Percentiles rank a stretch among this genome's conserved stretches.
Evolutionary conservation across 768 basidiomycete species (phyloP).

Genomic region (Postia placenta): DNA sequence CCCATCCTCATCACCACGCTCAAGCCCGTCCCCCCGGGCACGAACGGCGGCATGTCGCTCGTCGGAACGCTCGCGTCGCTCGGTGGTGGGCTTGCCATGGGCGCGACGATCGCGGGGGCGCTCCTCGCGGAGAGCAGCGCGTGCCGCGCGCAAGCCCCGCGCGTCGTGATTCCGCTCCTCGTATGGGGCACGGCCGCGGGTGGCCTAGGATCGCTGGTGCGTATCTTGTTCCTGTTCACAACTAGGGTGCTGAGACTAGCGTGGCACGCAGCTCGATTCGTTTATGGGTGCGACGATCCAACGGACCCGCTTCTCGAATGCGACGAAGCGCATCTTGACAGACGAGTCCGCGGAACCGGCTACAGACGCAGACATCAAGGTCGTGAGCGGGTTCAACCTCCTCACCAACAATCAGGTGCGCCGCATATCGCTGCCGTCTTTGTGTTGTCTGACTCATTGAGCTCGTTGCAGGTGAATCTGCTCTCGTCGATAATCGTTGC

Average conservation of each 20-base stretch:
- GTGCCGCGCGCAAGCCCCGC: constrained; percentile 38
- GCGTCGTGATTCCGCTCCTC: constrained; percentile 37
- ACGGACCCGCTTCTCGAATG: constrained; percentile 62
- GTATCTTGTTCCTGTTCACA: constrained; percentile 18
- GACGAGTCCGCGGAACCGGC: constrained; percentile 34
- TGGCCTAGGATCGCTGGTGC: constrained; percentile 72
- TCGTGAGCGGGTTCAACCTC: constrained; percentile 57
- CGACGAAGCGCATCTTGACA: constrained; percentile 57
- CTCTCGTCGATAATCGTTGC: constrained; percentile 36
- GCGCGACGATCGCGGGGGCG: constrained; percentile 48
- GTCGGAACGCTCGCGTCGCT: constrained; percentile 72
- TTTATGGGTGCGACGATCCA: constrained; percentile 86
- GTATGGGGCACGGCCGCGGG: constrained; percentile 64
- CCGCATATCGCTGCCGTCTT: neutral
- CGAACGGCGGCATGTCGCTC: constrained; percentile 81
- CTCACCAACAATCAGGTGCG: constrained; percentile 82
- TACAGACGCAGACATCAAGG: constrained; percentile 41
- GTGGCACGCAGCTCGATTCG: constrained; percentile 68
- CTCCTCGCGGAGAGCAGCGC: constrained; percentile 56
- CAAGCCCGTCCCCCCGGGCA: constrained; percentile 74
- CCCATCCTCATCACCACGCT: constrained; percentile 80
- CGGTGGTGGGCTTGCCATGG: constrained; percentile 69
- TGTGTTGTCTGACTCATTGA: neutral
- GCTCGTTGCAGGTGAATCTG: constrained; percentile 34
- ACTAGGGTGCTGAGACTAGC: neutral